Conservation (phyloP, 768 basidiomycete genomes). For the Pulveroboletus sp. region DNA sequence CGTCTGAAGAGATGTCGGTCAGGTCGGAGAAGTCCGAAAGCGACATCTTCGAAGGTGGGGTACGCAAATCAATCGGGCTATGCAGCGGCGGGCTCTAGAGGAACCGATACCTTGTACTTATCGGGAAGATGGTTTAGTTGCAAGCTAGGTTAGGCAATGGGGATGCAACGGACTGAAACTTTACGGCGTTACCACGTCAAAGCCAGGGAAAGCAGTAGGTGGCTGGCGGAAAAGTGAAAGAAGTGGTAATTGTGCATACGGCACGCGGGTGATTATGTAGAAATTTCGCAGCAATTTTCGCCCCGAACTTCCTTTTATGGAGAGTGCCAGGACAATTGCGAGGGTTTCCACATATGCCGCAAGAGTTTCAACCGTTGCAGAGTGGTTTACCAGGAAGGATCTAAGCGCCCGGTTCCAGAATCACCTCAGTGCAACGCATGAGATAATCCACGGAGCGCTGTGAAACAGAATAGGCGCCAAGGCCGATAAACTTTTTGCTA, state of each 20-base stretch:
- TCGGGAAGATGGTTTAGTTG: not conserved
- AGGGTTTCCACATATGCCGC: not conserved
- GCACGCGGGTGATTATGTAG: not conserved
- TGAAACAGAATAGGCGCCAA: constrained; percentile 1
- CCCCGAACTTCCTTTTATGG: constrained; percentile 20
- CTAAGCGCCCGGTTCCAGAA: not conserved
- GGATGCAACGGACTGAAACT: not conserved
- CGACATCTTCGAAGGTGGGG: constrained; percentile 24
- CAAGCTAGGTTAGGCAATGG: not conserved
- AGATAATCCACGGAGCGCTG: constrained; percentile 12
- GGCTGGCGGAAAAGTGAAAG: not conserved
- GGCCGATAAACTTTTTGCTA: not conserved
- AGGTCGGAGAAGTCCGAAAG: constrained; percentile 45
- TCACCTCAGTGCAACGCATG: not conserved
- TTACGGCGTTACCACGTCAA: not conserved
- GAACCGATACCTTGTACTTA: not conserved
- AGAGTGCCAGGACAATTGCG: not conserved
- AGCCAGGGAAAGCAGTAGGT: not conserved
- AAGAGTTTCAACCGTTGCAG: no score
- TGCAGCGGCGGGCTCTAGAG: not conserved
- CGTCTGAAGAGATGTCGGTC: constrained; percentile 41
- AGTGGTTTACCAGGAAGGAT: not conserved
- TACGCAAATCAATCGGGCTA: not conserved
- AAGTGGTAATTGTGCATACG: not conserved
- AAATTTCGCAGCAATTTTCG: constrained; percentile 13